Base-by-base conservation (phyloP, 306 rosid genomes). In the Senna siamea region DNA sequence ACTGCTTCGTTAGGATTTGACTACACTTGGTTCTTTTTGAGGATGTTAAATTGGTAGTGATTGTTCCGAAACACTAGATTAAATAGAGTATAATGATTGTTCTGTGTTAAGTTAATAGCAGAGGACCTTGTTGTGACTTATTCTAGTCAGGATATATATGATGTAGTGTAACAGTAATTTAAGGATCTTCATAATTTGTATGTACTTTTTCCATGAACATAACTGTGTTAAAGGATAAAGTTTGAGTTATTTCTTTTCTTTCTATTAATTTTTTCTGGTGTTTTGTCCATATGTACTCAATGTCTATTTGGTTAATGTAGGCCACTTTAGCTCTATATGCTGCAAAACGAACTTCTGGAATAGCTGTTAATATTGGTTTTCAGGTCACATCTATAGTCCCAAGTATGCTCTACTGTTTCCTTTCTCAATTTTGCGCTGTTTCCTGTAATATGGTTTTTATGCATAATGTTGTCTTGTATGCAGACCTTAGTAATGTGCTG, bases 311-410 rank as follows among this genome's bases (percentile, higher is more conserved):
- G 66, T 23, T 74, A 82, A 47, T 82, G 67, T 59, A 93, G 98
- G 98, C 94, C 48, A 88, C 87, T 80, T 83, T 93, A 79, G 91
- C 98, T 72, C 83, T 93, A 71, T 89, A 86, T 72, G 96, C 98
- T 53, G 98, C 97, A 0, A 86, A 83, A 79, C 85, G 80, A 78
- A 89, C 90, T 66, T 91, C 97, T 67, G 97, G 98, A 59, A 93
- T 93, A 80, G 94, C 81, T 71, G 96, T 93, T 79, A 93, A 93
- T 81, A 78, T 93, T 76, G 98, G 97, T 44, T 93, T 93, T 82
- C 96, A 93, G 78, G 94, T 78, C 73, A 91, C 97, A 43, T 89
- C 97, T 61, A 10, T 91, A 67, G 98, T 93, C 74, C 98, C 98
- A 76, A 91, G 98, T 93, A 93, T 85, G 96, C 81, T 38, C 26